These are phyloP conservation scores for Conidiobolus incongruus DNA, from an alignment of 371 early-diverging fungal genomes.

Conservation along the genomic window DNA sequence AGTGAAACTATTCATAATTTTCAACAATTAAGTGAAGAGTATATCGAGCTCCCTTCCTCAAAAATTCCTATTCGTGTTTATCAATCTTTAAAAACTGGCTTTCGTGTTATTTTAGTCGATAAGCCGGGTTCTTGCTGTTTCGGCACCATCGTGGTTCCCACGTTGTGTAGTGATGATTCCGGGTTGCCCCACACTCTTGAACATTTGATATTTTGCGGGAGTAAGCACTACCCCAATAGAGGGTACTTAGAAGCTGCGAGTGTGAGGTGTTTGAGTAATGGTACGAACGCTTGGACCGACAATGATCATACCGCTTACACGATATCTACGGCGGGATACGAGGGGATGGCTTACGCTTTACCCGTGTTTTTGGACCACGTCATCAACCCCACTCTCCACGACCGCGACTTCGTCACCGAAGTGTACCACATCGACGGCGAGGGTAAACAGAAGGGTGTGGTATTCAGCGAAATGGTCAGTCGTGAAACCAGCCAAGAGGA, in stretches of 20 bases:
- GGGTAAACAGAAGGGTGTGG: conserved; percentile 49
- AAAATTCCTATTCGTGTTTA: background rate
- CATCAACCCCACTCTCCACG: conserved; percentile 33
- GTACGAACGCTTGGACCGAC: conserved; percentile 43
- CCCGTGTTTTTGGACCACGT: conserved; percentile 56
- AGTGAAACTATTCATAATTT: too few species aligned
- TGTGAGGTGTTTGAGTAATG: conserved; percentile 34
- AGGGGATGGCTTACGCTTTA: conserved; percentile 22
- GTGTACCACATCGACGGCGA: conserved; percentile 37
- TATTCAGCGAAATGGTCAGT: conserved; percentile 59
- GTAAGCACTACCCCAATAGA: conserved; percentile 24
- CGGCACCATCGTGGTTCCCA: conserved; percentile 40
- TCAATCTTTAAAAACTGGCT: background rate
- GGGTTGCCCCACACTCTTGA: conserved; percentile 65
- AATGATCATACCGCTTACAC: conserved; percentile 50
- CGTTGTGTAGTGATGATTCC: conserved; percentile 22
- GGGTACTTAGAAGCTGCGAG: conserved; percentile 55
- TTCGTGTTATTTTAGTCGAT: conserved; percentile 22
- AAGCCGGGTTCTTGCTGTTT: conserved; percentile 26
- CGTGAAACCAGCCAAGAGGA: conserved; percentile 41
- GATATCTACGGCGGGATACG: conserved; percentile 30
- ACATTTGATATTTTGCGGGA: conserved; percentile 52
- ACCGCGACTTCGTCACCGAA: conserved; percentile 37
- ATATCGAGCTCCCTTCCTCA: too few species aligned
- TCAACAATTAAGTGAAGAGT: too few species aligned